Conservation (phyloP, 2,329 filamentous ascomycete species). For the Hypoxylon sp. region DNA sequence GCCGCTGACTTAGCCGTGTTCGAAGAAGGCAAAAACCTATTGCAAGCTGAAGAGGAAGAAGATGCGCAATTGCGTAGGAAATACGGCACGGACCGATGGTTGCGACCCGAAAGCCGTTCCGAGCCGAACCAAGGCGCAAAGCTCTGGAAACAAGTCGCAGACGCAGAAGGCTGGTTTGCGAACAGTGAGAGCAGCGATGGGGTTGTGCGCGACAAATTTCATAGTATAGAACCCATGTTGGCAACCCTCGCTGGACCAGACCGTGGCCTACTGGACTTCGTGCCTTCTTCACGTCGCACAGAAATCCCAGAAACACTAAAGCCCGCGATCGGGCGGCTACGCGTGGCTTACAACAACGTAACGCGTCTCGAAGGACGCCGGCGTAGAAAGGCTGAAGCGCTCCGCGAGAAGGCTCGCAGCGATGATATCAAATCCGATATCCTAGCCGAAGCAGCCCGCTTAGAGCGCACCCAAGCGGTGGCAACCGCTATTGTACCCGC, state of each 20-base stretch:
- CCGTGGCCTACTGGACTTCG: conserved; percentile 86
- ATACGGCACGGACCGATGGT: conserved; percentile 91
- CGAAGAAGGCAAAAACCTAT: conserved; percentile 83
- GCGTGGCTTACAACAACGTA: conserved; percentile 87
- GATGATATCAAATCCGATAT: conserved; percentile 93
- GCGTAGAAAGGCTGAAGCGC: conserved; percentile 81
- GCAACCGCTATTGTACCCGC: conserved; percentile 87
- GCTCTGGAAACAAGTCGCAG: conserved; percentile 79
- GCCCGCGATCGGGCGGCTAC: conserved; percentile 80
- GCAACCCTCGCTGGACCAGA: conserved; percentile 84
- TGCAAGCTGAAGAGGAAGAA: conserved; percentile 86
- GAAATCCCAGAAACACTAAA: conserved; percentile 87
- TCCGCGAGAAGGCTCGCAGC: conserved; percentile 83
- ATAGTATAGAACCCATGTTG: conserved; percentile 80
- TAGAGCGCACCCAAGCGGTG: conserved; percentile 85
- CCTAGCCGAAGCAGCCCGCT: conserved; percentile 82
- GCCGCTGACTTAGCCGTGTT: conserved; percentile 83
- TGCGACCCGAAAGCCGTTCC: conserved; percentile 75
- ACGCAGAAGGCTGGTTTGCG: conserved; percentile 90
- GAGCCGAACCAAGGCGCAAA: conserved; percentile 75
- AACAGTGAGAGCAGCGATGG: conserved; percentile 70
- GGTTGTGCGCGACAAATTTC: conserved; percentile 82
- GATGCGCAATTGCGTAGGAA: conserved; percentile 82
- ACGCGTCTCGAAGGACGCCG: conserved; percentile 85
- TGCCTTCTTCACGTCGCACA: conserved; percentile 86